A percentile compares a stretch with the other conserved stretches of the same genome.
These are phyloP conservation scores for Zasmidium citrigriseum DNA, from an alignment of 2,329 filamentous ascomycete genomes.

Conservation along the genomic window DNA sequence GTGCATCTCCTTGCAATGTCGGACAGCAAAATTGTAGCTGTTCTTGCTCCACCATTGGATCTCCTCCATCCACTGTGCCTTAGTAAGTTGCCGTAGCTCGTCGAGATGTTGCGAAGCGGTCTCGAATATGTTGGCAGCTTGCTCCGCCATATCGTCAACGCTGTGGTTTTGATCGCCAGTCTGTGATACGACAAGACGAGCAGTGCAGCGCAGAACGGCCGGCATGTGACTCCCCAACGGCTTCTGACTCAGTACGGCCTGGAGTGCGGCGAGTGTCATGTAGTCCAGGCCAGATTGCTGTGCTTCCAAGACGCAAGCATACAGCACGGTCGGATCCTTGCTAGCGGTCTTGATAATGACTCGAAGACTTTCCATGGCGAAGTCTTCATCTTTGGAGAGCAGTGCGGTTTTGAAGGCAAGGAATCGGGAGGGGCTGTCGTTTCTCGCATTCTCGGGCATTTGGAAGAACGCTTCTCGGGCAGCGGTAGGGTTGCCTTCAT, in stretches of 20 bases:
- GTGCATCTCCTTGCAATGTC: slow-evolving; percentile 60
- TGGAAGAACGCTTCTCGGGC: slow-evolving; percentile 58
- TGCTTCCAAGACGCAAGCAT: slow-evolving; percentile 78
- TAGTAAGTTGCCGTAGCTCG: slow-evolving; percentile 37
- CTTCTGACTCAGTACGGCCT: slow-evolving; percentile 59
- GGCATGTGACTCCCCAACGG: slow-evolving; percentile 59
- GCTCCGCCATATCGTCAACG: slow-evolving; percentile 36
- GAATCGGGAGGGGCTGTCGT: slow-evolving; percentile 29
- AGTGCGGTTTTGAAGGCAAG: slow-evolving; percentile 33
- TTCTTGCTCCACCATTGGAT: slow-evolving; percentile 84
- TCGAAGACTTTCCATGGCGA: slow-evolving; percentile 64
- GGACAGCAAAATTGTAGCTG: slow-evolving; percentile 74
- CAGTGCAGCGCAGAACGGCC: slow-evolving; percentile 62
- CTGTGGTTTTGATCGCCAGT: slow-evolving; percentile 37
- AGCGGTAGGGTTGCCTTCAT: slow-evolving; percentile 54
- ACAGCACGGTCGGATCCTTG: slow-evolving; percentile 65
- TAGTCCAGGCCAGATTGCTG: slow-evolving; percentile 63
- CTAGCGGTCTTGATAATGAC: slow-evolving; percentile 56
- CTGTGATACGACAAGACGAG: slow-evolving; percentile 48
- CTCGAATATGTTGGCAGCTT: slow-evolving; percentile 60
- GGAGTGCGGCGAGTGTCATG: slow-evolving; percentile 61
- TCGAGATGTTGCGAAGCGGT: slow-evolving; percentile 49
- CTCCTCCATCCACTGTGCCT: slow-evolving; percentile 57
- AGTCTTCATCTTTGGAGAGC: slow-evolving; percentile 37
- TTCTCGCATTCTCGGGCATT: slow-evolving; percentile 51